Base-by-base conservation (phyloP, 2,329 filamentous ascomycete species). In the Xylariomycetidae sp. region DNA sequence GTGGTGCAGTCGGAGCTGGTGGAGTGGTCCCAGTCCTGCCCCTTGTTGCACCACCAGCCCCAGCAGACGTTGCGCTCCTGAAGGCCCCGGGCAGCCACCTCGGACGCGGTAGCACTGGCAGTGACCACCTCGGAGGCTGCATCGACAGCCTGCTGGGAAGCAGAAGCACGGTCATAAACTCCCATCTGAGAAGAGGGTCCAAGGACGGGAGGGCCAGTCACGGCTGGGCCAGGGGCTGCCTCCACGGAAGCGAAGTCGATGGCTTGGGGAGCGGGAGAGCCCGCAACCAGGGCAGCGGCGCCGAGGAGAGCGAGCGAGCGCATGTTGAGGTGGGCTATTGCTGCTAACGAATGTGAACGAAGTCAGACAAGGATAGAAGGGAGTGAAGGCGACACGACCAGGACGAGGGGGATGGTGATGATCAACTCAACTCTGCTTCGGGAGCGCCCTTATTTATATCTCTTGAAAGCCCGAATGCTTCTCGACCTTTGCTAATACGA, bases 281-380 rank as follows among this genome's bases (percentile, higher is more conserved):
- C 31, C 12, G 24, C 17, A 14, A 20, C 25, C 16, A 34, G 31
- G 24, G 31, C 31, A 14, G 31, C 31, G 14, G 31, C 31, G 31
- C 31, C 24, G 25, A 34, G 10, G 31, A 34, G 23, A 19, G 22
- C 15, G 23, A 25, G 10, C 8, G 23, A 34, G 22, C 25, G 31
- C 31, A 34, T 34, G 19, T 16, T 23, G 29, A 5, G n/a, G n/a
- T n/a, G n/a, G n/a, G n/a, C n/a, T n/a, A n/a, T n/a, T n/a, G n/a
- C n/a, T n/a, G n/a, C n/a, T n/a, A n/a, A n/a, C n/a, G n/a, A n/a
- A n/a, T n/a, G n/a, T n/a, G n/a, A n/a, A n/a, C n/a, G n/a, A n/a
- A n/a, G n/a, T n/a, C n/a, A n/a, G n/a, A n/a, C n/a, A n/a, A n/a
- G n/a, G n/a, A n/a, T n/a, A n/a, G n/a, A n/a, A n/a, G n/a, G n/a